Evolutionary conservation across 2,329 filamentous ascomycete species (phyloP), one percentile per base, ranked within the genome.

Genomic region (Clathrospora elynae): DNA sequence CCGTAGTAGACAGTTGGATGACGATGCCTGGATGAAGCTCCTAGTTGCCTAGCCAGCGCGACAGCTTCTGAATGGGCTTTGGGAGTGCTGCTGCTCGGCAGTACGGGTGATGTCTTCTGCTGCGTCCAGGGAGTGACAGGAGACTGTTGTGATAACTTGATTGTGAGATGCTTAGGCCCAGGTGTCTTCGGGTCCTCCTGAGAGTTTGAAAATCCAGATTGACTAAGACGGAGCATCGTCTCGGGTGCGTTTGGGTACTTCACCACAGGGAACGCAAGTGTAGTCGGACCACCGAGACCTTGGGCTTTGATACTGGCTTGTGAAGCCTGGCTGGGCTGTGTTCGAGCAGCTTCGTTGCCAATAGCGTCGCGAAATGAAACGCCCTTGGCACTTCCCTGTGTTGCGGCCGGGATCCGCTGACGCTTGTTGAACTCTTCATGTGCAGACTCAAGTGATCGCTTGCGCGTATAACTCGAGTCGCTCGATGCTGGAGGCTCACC

Each of bases 171-270:
- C 40, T 69, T 67, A 24, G 46, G 12, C 10, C 51, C 47, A 25
- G 62, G 61, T 12, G 65, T 67, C 32, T 61, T 61, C 1, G 57
- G 63, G 3, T 53, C 29, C 19, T 70, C 62, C 41, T 70, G 66
- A 3, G 65, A 66, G 16, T 77, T 77, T 25, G 82, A 81, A 23
- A 79, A 79, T 36, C 67, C 72, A 40, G 77, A 81, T 65, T 92
- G 88, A 59, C 86, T 90, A 19, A 89, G 73, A 30, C 84, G 81
- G 31, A 83, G 55, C 18, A 78, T 74, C 0, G 85, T 87, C 45
- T 76, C 77, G 4, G 81, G 78, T 55, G 88, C 82, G 55, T 83
- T 78, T 1, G 85, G 80, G 55, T 92, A 83, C 69, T 95, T 95
- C 14, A 92, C 87, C 9, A 90, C 80, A 1, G 86, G 80, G 59